These are phyloP conservation scores for Cytospora paraplurivora DNA, from an alignment of 2,329 filamentous ascomycete species.

Conservation along the genomic window DNA sequence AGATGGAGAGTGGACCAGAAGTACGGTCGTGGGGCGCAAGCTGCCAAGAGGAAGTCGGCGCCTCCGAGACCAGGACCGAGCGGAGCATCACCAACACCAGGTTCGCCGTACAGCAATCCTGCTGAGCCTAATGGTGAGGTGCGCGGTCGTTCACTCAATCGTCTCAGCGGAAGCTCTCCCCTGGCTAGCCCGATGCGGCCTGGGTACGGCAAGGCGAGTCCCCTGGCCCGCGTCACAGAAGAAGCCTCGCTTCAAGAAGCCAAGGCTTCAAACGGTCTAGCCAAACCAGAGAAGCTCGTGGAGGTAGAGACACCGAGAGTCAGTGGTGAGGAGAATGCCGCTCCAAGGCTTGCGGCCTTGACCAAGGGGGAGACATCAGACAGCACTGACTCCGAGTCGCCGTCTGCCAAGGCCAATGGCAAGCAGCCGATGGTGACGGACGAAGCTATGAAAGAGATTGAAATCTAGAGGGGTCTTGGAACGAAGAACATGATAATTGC, in stretches of 20 bases:
- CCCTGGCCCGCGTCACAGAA: slow-evolving; percentile 74
- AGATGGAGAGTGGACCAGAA: slow-evolving; percentile 96
- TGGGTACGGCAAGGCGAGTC: slow-evolving; percentile 68
- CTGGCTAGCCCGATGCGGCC: slow-evolving; percentile 66
- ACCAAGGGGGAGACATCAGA: slow-evolving; percentile 38
- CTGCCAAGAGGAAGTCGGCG: slow-evolving; percentile 56
- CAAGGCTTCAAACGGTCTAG: slow-evolving; percentile 39
- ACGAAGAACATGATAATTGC: slow-evolving; percentile 34
- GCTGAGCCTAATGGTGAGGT: slow-evolving; percentile 59
- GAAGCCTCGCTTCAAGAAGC: slow-evolving; percentile 53
- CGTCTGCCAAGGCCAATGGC: slow-evolving; percentile 43
- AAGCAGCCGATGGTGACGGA: slow-evolving; percentile 49
- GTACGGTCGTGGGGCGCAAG: slow-evolving; percentile 65
- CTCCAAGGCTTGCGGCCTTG: slow-evolving; percentile 38
- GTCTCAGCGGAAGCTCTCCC: slow-evolving; percentile 66
- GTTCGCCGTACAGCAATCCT: slow-evolving; percentile 67
- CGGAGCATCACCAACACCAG: slow-evolving; percentile 51
- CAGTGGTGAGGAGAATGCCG: slow-evolving; percentile 46
- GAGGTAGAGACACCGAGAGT: slow-evolving; percentile 58
- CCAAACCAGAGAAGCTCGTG: slow-evolving; percentile 53
- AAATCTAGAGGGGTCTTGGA: slow-evolving; percentile 49
- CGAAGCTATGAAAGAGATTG: slow-evolving; percentile 63
- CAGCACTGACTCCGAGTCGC: slow-evolving; percentile 40
- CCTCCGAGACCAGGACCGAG: slow-evolving; percentile 43
- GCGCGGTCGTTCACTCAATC: slow-evolving; percentile 72